Evolutionary conservation across 2,329 filamentous ascomycete species (phyloP).

Genomic region (Trichoderma koningii): DNA sequence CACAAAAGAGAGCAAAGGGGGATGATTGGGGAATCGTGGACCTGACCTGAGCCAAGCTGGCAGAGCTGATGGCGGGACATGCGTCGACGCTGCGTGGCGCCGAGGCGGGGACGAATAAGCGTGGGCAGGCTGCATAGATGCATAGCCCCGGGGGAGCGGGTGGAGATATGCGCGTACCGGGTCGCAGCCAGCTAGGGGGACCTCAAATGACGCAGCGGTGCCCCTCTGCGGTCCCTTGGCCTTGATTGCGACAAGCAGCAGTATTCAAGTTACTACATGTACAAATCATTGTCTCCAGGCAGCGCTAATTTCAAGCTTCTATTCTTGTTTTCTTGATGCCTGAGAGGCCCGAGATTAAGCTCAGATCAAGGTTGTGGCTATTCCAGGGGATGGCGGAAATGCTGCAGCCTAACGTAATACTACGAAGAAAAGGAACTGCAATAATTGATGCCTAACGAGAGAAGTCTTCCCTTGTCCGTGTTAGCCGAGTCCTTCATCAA

Average conservation of each 20-base stretch:
- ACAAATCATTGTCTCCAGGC: slow-evolving; percentile 10
- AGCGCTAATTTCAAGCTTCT: not conserved
- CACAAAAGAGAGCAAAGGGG: slow-evolving; percentile 4
- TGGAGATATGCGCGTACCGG: slow-evolving; percentile 24
- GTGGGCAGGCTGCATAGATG: slow-evolving; percentile 14
- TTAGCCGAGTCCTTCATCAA: too few species aligned
- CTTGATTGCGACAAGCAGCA: not conserved
- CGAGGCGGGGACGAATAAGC: slow-evolving; percentile 24
- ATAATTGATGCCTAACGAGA: too few species aligned
- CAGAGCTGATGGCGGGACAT: slow-evolving; percentile 28
- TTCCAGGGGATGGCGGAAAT: too few species aligned
- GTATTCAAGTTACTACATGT: too few species aligned
- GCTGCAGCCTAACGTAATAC: not conserved
- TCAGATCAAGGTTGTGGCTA: too few species aligned
- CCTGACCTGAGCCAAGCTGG: slow-evolving; percentile 18
- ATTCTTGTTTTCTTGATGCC: slow-evolving; percentile 20
- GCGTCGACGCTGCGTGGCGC: slow-evolving; percentile 31
- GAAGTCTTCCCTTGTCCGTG: too few species aligned
- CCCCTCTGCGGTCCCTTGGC: slow-evolving; percentile 17
- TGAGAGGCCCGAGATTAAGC: not conserved
- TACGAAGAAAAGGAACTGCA: not conserved
- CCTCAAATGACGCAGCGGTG: slow-evolving; percentile 34
- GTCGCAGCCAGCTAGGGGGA: slow-evolving; percentile 13
- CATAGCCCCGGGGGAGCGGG: slow-evolving; percentile 19
- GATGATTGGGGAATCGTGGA: slow-evolving; percentile 19